Evolutionary conservation across 306 rosid species (phyloP).

Genomic region (Lablab purpureus): DNA sequence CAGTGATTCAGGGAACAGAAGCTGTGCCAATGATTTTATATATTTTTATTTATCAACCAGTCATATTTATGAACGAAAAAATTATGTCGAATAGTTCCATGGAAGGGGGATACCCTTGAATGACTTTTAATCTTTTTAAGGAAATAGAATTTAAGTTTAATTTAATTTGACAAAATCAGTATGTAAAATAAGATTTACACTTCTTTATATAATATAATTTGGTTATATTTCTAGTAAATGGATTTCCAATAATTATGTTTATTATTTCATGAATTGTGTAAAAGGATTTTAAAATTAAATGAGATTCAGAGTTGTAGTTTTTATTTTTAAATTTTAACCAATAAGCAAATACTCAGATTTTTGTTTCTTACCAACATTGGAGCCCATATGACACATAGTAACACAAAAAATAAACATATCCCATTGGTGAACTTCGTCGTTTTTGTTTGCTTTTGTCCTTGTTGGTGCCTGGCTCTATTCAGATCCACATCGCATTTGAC

Average conservation of each 20-base stretch:
- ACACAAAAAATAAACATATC: slow-evolving; percentile 81
- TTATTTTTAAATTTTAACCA: no score
- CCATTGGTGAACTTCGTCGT: slow-evolving; percentile 93
- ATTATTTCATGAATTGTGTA: slow-evolving; percentile 12
- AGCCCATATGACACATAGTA: slow-evolving; percentile 92
- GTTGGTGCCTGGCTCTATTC: slow-evolving; percentile 82
- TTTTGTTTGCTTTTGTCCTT: slow-evolving; percentile 82
- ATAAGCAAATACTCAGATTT: slow-evolving; percentile 7
- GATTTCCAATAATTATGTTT: neutral
- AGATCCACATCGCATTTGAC: slow-evolving; percentile 87
- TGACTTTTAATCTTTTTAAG: no score
- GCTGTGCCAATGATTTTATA: neutral
- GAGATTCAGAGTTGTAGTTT: slow-evolving; percentile 15
- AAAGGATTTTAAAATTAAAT: slow-evolving; percentile 20
- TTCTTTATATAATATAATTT: no score
- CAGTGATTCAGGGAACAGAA: slow-evolving; percentile 7
- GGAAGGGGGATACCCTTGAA: no score
- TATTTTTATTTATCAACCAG: neutral
- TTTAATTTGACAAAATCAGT: no score
- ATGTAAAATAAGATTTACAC: no score
- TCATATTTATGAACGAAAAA: neutral
- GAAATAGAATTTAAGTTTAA: no score
- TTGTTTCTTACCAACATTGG: slow-evolving; percentile 87
- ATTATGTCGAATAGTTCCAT: neutral
- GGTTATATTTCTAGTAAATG: no score